phyloP scores from a whole-genome alignment of 495 filamentous ascomycete species.

The Cercophora sp. region DNA sequence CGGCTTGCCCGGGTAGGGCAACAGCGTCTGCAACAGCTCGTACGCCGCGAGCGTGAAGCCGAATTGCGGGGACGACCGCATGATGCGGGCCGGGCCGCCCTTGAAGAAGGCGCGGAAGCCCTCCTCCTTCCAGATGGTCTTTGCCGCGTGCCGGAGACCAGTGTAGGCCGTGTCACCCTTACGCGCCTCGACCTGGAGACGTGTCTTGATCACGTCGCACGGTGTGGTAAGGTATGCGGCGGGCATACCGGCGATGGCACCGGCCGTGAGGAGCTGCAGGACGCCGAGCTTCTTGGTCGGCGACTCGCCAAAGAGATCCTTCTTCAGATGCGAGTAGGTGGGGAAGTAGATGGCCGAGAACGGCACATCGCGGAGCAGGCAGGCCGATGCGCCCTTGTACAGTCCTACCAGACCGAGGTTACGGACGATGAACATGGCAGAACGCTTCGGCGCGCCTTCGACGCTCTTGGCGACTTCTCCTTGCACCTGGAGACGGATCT shows the following conservation, averaged over 20 bases:
- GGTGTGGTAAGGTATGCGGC: conserved; percentile 96
- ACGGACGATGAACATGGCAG: conserved; percentile 94
- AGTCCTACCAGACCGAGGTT: conserved; percentile 93
- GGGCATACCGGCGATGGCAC: conserved; percentile 97
- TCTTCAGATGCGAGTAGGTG: conserved; percentile 89
- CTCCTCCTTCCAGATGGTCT: conserved; percentile 80
- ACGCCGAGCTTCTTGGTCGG: conserved; percentile 87
- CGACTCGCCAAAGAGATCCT: conserved; percentile 87
- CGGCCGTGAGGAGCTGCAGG: conserved; percentile 86
- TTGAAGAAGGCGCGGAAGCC: conserved; percentile 97
- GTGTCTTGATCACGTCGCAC: conserved; percentile 98
- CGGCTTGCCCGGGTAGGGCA: conserved; percentile 73
- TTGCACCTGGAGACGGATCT: conserved; percentile 96
- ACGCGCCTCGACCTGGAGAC: conserved; percentile 92
- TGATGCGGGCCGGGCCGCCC: conserved; percentile 88
- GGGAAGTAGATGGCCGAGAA: conserved; percentile 99
- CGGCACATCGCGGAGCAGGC: conserved; percentile 89
- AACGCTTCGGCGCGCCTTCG: conserved; percentile 77
- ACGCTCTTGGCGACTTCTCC: conserved; percentile 89
- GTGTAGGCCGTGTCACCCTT: conserved; percentile 89
- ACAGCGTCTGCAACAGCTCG: conserved; percentile 76
- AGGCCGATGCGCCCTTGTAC: conserved; percentile 97
- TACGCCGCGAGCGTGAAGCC: conserved; percentile 95
- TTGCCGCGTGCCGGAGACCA: conserved; percentile 79
- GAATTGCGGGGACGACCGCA: conserved; percentile 94